Evolutionary conservation across 768 basidiomycete genomes (phyloP), one percentile per base, ranked within the genome.

Genomic region (Tulasnella sp.): DNA sequence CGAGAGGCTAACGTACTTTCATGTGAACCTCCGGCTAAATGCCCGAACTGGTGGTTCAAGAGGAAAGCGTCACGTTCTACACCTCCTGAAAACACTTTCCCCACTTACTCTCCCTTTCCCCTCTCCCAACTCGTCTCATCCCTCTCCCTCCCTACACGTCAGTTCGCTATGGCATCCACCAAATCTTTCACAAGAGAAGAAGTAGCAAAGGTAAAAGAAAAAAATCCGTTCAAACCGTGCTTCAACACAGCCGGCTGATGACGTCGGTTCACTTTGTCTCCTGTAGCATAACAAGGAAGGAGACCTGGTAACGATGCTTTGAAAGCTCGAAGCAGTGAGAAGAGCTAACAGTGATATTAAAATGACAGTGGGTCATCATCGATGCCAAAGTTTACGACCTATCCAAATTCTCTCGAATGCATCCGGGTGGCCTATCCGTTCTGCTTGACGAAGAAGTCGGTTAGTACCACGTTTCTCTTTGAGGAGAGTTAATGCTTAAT

Each of bases 371-470:
- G 93, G 84, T 96, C 71, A 87, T 93, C 77, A 87, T 96, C 78
- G 94, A 96, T 81, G 87, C 89, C 75, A 92, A 92, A 82, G 93
- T 94, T 38, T 94, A 90, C 81, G 91, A 96, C 82, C 84, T 97
- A 34, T 89, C 90, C 72, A 90, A 89, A 80, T 97, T 97, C 83
- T 88, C 87, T 72, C 86, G 85, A 69, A 85, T 96, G 79, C 96
- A 97, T 80, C 96, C 94, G 0, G 96, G 95, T 69, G 95, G 95
- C 14, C 82, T 86, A 0, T 86, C 89, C 2, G 93, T 94, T 42
- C 86, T 97, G n/a, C 82, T 90, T n/a, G 90, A 93, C 80, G 83
- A 85, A 5, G 91, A 92, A 79, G 87, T 96, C 69, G 93, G 93
- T 91, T 76, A 76, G 90, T 82, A 6, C 37, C 1, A 22, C 15